Base-by-base conservation (phyloP, 2,329 filamentous ascomycete genomes). In the Diaporthe ampelina region DNA sequence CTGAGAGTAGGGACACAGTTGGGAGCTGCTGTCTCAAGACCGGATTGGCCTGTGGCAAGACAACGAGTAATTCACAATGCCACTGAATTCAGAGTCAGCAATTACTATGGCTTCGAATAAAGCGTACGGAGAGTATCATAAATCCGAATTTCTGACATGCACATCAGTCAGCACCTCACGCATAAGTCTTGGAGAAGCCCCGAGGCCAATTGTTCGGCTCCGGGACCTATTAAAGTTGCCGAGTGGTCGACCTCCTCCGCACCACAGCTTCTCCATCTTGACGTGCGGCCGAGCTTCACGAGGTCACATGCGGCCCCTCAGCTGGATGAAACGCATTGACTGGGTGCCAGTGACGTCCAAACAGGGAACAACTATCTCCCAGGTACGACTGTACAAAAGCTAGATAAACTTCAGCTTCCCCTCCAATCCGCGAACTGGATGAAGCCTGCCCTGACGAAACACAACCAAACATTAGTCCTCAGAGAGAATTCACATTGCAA, bases 191-290 rank as follows among this genome's bases (percentile, higher is more conserved):
- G 61, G 61, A 37, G 61, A 67, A 35, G 21, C 7, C 6, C 45
- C 59, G 50, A 17, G 19, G 21, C 19, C 26, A 21, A 65, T n/a
- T 11, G n/a, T 11, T 37, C 35, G 45, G 45, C 5, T 35, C 29
- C 63, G 63, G 63, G 9, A 35, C 63, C 63, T 52, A 68, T 54
- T 54, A 68, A 45, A 68, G 48, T 54, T n/a, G 48, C 63, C 63
- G 63, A 48, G 10, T 54, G 15, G 15, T 26, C 2, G 48, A 54
- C 63, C 63, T 68, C 61, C 61, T 67, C 63, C 63, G 63, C 63
- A 68, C 63, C n/a, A 7, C 9, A 2, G 63, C 48, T 68, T 68
- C 63, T 29, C 63, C 63, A 52, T 37, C 21, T 37, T 43, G 29
- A 52, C 61, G 45, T 40, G n/a, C 32, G n/a, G 63, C 32, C n/a